Percentiles rank a stretch among this genome's conserved stretches.
phyloP scores from a whole-genome alignment of 2,329 filamentous ascomycete genomes.

The Grosmannia penicillata region DNA sequence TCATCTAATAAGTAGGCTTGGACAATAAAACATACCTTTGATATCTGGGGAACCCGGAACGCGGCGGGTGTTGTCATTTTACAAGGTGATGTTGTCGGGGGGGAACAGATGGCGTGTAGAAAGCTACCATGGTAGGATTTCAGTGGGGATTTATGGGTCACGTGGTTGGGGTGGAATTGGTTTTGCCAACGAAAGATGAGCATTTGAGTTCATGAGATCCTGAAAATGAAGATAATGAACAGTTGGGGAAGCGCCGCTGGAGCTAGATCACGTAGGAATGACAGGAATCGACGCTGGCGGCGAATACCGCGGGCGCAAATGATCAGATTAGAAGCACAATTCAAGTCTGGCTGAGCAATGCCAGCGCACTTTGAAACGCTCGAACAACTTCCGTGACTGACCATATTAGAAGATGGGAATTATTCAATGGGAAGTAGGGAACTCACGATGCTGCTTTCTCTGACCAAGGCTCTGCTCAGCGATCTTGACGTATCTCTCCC shows the following conservation, averaged over 20 bases:
- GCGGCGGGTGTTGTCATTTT: constrained; percentile 1
- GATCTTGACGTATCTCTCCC: constrained; percentile 59
- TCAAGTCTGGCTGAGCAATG: constrained; percentile 28
- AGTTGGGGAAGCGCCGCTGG: no score
- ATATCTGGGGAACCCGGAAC: constrained; percentile 18
- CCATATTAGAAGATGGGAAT: constrained; percentile 9
- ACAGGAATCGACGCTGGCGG: no score
- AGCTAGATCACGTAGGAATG: no score
- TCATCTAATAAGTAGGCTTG: background rate
- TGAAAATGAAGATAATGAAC: background rate
- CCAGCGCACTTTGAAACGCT: constrained; percentile 47
- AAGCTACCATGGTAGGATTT: background rate
- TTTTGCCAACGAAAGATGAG: no score
- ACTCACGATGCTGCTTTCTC: constrained; percentile 70
- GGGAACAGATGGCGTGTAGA: background rate
- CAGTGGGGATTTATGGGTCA: background rate
- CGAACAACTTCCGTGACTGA: constrained; percentile 41
- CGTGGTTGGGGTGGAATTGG: no score
- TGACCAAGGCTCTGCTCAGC: constrained; percentile 56
- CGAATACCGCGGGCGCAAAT: no score
- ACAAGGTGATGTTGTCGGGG: background rate
- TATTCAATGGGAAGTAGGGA: background rate
- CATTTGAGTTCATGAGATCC: no score
- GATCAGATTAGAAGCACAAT: no score
- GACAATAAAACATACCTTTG: constrained; percentile 17